Evolutionary conservation across 2,329 filamentous ascomycete species (phyloP).

Genomic region (Ceratocystis cacaofunesta): DNA sequence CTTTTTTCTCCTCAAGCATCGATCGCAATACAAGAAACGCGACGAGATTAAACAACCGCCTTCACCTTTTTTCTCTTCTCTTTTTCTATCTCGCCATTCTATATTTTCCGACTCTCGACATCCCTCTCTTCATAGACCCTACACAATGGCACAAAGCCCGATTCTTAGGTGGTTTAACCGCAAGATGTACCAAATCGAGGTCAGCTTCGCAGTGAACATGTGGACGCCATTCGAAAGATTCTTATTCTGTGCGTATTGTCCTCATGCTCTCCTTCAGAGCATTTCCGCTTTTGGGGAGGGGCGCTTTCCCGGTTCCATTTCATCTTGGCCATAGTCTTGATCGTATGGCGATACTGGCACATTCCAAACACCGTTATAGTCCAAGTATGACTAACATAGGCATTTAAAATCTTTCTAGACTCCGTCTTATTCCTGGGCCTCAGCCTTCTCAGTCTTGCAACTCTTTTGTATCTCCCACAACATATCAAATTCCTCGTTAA

Average conservation of each 20-base stretch:
- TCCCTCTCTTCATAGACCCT: background rate
- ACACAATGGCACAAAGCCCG: constrained; percentile 16
- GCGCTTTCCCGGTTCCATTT: background rate
- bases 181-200: constrained; percentile 97
- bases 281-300: background rate
- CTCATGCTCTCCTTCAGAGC: no score
- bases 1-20: background rate
- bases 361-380: constrained; percentile 8
- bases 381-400: background rate
- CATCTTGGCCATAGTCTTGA: background rate
- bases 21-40: background rate
- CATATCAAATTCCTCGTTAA: constrained; percentile 70
- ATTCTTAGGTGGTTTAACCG: constrained; percentile 56
- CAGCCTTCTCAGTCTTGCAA: constrained; percentile 72
- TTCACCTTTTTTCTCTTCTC: background rate
- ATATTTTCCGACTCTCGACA: background rate
- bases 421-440: constrained; percentile 82
- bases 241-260: constrained; percentile 67
- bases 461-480: constrained; percentile 82
- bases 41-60: background rate
- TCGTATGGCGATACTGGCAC: background rate
- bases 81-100: background rate
- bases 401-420: constrained; percentile 38
- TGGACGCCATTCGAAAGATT: constrained; percentile 92
- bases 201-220: constrained; percentile 95